A percentile compares a stretch with the other conserved stretches of the same genome.
phyloP scores from a whole-genome alignment of 352 stramenopile genomes.

The Phytophthora capsici region DNA sequence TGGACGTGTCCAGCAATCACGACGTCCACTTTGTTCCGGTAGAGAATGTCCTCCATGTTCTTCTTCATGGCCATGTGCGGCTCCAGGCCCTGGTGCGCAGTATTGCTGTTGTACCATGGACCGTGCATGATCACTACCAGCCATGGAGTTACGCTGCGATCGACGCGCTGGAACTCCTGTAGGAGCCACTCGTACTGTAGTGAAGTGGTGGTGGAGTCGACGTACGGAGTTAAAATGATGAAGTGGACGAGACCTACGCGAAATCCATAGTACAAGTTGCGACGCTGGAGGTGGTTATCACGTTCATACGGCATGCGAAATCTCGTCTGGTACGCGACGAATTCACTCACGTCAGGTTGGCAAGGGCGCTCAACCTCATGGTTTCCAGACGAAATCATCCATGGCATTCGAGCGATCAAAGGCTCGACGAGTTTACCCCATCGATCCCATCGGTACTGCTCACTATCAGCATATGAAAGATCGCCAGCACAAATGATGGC shows the following conservation, averaged over 20 bases:
- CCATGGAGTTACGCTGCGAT: conserved; percentile 91
- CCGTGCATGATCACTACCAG: conserved; percentile 93
- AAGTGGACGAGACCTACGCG: conserved; percentile 87
- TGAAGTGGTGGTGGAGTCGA: conserved; percentile 77
- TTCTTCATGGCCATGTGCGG: conserved; percentile 79
- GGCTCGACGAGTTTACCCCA: conserved; percentile 89
- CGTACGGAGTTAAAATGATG: conserved; percentile 92
- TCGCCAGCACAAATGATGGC: conserved; percentile 84
- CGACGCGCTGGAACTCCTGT: conserved; percentile 80
- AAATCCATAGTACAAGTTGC: conserved; percentile 94
- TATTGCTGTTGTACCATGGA: conserved; percentile 95
- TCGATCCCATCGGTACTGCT: conserved; percentile 88
- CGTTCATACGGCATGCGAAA: conserved; percentile 89
- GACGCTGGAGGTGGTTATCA: conserved; percentile 50
- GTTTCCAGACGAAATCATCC: conserved; percentile 86
- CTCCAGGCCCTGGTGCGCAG: conserved; percentile 85
- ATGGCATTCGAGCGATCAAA: conserved; percentile 70
- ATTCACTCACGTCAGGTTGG: conserved; percentile 60
- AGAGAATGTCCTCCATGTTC: conserved; percentile 92
- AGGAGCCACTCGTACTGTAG: conserved; percentile 92
- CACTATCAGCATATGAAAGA: conserved; percentile 90
- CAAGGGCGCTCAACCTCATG: conserved; percentile 88
- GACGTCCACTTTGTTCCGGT: conserved; percentile 90
- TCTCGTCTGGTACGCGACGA: conserved; percentile 85
- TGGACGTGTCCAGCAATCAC: conserved; percentile 94